Evolutionary conservation across 2,329 filamentous ascomycete species (phyloP), one percentile per base, ranked within the genome.

Genomic region (Corinectria fuckeliana): DNA sequence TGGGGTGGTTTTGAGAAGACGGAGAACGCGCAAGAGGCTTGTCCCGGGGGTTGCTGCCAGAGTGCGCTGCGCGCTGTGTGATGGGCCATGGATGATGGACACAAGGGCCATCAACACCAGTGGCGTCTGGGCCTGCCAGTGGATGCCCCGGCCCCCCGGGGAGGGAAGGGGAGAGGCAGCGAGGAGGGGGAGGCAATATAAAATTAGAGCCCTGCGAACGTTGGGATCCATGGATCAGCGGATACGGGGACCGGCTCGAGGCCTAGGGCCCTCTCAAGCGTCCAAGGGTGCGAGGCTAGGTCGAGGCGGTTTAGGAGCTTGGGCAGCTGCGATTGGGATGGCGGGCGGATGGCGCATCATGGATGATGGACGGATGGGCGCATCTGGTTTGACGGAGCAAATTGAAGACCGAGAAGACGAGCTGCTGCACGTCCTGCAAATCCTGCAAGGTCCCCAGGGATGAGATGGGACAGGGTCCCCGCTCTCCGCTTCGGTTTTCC

Each of bases 141-240:
- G 79, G 79, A 76, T 71, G 74, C 69, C 65, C 32, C 7, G 32
- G 32, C 32, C 32, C 32, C 32, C 32, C n/a, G 32, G 53, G 64
- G 60, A 63, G 64, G 69, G 63, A 73, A 67, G 62, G 60, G 64
- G 64, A 69, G 63, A 73, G 68, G 62, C 69, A 72, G n/a, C n/a
- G n/a, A n/a, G n/a, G n/a, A n/a, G 60, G 64, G 64, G 69, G 63
- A 73, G 68, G 62, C 69, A 72, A 75, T 77, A 78, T 80, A 77
- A 80, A 78, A 80, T 79, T 78, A 80, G 77, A 74, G 71, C 69
- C 60, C 64, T 71, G 65, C 63, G 63, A 64, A 67, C 64, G 68
- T 65, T 72, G 61, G 66, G 64, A 68, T 64, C 60, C 62, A 69
- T 69, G 67, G 67, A 69, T 69, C 67, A 71, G 67, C 69, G 64